Percentiles rank a stretch among this genome's conserved stretches.
These are phyloP conservation scores for Microdochium paspali DNA, from an alignment of 2,329 filamentous ascomycete genomes.

Conservation along the genomic window DNA sequence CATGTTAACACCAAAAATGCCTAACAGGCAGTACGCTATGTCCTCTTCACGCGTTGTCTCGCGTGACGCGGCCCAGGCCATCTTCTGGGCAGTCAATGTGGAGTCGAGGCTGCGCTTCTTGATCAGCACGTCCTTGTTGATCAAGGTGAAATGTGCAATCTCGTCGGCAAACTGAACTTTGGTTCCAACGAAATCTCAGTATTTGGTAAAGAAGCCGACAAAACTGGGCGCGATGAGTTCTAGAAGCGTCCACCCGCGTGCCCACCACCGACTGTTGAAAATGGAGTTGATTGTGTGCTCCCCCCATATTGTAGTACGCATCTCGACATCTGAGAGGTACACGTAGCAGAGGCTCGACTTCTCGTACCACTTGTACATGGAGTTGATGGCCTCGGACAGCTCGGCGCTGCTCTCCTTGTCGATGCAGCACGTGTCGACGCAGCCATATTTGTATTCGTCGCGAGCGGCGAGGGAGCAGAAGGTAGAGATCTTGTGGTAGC, in stretches of 20 bases:
- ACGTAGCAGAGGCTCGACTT: background rate
- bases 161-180: background rate
- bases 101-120: background rate
- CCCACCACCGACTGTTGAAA: constrained; percentile 1
- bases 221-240: constrained; percentile 1
- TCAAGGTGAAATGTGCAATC: background rate
- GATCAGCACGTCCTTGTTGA: background rate
- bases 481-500: background rate
- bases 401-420: background rate
- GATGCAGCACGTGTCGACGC: constrained; percentile 11
- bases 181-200: background rate
- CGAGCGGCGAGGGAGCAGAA: background rate
- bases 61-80: constrained; percentile 11
- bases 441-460: constrained; percentile 5
- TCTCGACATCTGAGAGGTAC: background rate
- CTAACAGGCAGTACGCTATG: constrained; percentile 11
- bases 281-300: too few species aligned
- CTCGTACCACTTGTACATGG: background rate
- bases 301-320: too few species aligned
- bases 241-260: constrained; percentile 1
- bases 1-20: constrained; percentile 12
- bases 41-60: constrained; percentile 9
- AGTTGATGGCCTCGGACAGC: too few species aligned
- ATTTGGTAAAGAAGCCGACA: background rate
- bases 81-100: constrained; percentile 6